Evolutionary conservation across 2,329 filamentous ascomycete species (phyloP).

Genomic region (Thyridium curvatum): DNA sequence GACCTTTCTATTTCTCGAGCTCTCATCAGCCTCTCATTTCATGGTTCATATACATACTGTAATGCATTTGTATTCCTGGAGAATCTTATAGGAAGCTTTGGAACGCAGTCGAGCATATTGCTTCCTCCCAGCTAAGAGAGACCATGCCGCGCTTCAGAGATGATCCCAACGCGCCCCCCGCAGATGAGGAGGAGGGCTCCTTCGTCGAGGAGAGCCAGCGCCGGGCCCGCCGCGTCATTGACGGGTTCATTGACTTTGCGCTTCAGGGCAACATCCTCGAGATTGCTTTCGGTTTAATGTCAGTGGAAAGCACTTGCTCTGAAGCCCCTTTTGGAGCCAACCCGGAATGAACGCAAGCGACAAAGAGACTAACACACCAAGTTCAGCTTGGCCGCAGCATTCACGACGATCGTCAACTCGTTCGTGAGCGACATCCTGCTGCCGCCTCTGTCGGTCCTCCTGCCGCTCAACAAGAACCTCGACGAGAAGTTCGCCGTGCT

Average conservation of each 20-base stretch:
- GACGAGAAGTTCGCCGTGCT: constrained; percentile 69
- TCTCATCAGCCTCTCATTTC: no score
- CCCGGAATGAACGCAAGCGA: no score
- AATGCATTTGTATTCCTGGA: no score
- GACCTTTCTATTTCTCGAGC: no score
- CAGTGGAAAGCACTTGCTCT: constrained; percentile 14
- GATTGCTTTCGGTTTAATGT: constrained; percentile 72
- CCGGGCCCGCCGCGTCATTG: constrained; percentile 45
- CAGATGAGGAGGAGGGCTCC: constrained; percentile 29
- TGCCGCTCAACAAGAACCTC: constrained; percentile 65
- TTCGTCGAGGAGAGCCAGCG: constrained; percentile 41
- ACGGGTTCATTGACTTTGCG: constrained; percentile 66
- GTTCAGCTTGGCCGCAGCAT: constrained; percentile 60
- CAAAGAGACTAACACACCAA: constrained; percentile 1
- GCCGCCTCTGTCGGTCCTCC: constrained; percentile 61
- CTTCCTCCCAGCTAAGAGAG: not conserved
- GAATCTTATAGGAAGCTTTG: no score
- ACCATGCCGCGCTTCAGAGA: constrained; percentile 20
- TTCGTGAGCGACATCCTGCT: constrained; percentile 67
- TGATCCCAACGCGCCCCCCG: constrained; percentile 14
- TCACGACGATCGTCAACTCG: constrained; percentile 65
- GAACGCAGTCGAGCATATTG: not conserved
- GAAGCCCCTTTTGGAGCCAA: no score
- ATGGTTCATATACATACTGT: no score
- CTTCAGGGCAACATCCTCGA: constrained; percentile 70